Evolutionary conservation across 805 yeast species (phyloP).

Genomic region (Brettanomyces nanus): DNA sequence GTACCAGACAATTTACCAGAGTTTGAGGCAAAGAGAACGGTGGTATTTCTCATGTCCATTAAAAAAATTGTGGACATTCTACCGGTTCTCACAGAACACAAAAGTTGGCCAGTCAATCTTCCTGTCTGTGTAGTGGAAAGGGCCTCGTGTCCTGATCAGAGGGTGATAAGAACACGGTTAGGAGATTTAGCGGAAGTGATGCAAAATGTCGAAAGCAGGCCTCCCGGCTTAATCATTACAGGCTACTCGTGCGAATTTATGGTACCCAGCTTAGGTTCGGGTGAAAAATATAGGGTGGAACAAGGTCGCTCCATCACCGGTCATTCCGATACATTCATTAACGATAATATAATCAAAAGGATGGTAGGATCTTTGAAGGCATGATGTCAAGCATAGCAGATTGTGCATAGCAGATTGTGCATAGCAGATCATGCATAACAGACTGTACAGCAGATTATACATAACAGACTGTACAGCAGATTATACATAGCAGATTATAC

Average conservation of each 20-base stretch:
- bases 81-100: constrained; percentile 31
- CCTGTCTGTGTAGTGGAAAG: constrained; percentile 87
- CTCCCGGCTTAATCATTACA: constrained; percentile 83
- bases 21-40: constrained; percentile 64
- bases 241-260: constrained; percentile 58
- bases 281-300: constrained; percentile 2
- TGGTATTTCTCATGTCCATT: constrained; percentile 83
- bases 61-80: constrained; percentile 62
- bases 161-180: constrained; percentile 70
- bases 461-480: too few species aligned
- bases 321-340: too few species aligned
- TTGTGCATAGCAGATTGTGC: too few species aligned
- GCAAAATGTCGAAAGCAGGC: constrained; percentile 73
- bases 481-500: too few species aligned
- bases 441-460: too few species aligned
- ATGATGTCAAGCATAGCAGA: too few species aligned
- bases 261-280: not conserved
- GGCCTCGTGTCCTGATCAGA: constrained; percentile 89
- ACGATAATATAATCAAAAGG: too few species aligned
- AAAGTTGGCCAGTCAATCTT: constrained; percentile 58
- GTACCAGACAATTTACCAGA: constrained; percentile 66
- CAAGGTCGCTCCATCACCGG: not conserved
- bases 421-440: too few species aligned
- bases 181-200: constrained; percentile 63
- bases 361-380: not conserved